These are phyloP conservation scores for Termitomyces sp. DNA, from an alignment of 768 basidiomycete species.

Conservation along the genomic window DNA sequence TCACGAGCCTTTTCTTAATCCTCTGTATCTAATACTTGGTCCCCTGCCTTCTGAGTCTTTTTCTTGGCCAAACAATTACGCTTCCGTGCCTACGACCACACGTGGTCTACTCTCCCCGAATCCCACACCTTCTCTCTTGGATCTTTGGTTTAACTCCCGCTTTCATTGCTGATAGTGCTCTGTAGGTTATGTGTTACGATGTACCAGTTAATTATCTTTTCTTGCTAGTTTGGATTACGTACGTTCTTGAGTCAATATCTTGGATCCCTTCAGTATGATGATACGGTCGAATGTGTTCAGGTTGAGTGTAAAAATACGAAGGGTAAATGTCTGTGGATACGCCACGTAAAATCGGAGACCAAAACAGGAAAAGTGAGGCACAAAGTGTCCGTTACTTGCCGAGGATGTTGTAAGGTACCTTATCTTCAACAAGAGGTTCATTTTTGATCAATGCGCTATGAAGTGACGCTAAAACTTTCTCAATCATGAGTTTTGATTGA, in stretches of 20 bases:
- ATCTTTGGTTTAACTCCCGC: neutral
- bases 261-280: too few species aligned
- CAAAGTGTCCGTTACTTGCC: too few species aligned
- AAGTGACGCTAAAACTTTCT: too few species aligned
- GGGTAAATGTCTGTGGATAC: neutral
- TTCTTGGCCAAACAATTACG: neutral
- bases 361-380: neutral
- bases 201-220: neutral
- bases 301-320: neutral
- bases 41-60: neutral
- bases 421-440: too few species aligned
- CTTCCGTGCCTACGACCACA: neutral
- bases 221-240: neutral
- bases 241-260: neutral
- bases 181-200: neutral
- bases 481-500: too few species aligned
- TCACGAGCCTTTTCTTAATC: neutral
- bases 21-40: neutral
- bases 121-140: neutral
- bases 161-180: neutral
- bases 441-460: too few species aligned
- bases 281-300: neutral
- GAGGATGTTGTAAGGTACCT: too few species aligned
- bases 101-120: neutral
- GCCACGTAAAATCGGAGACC: neutral